These are phyloP conservation scores for Blastocystis sp. DNA, from an alignment of 352 stramenopile species.

Conservation along the genomic window DNA sequence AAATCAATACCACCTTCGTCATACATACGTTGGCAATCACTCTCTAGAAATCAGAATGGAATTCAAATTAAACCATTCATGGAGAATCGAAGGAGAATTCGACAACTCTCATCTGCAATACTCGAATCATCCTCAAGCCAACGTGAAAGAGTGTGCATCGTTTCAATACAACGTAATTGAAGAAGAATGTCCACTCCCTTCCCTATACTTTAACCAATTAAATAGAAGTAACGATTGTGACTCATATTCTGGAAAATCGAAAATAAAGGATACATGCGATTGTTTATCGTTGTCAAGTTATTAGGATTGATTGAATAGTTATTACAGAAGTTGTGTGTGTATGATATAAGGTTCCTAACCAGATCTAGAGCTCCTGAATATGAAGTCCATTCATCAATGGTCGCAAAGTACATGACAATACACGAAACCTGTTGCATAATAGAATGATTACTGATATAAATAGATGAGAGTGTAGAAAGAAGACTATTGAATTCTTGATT, in stretches of 20 bases:
- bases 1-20: constrained; percentile 6
- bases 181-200: not conserved
- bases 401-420: constrained; percentile 31
- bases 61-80: not conserved
- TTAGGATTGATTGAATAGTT: not conserved
- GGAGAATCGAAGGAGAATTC: constrained; percentile 22
- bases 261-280: constrained; percentile 16
- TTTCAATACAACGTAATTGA: not conserved
- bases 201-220: not conserved
- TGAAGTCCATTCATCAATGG: not conserved
- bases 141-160: not conserved
- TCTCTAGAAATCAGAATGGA: not conserved
- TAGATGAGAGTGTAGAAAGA: not conserved
- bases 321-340: not conserved
- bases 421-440: constrained; percentile 47
- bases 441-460: not conserved
- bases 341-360: not conserved
- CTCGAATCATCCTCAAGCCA: not conserved
- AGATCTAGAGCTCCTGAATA: not conserved
- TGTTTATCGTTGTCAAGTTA: not conserved
- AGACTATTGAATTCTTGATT: not conserved
- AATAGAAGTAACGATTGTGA: not conserved
- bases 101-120: constrained; percentile 7
- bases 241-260: constrained; percentile 23
- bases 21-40: constrained; percentile 5